Evolutionary conservation across 345 rosid genomes (phyloP), one percentile per base, ranked within the genome.

Genomic region (Nephelium lappaceum): DNA sequence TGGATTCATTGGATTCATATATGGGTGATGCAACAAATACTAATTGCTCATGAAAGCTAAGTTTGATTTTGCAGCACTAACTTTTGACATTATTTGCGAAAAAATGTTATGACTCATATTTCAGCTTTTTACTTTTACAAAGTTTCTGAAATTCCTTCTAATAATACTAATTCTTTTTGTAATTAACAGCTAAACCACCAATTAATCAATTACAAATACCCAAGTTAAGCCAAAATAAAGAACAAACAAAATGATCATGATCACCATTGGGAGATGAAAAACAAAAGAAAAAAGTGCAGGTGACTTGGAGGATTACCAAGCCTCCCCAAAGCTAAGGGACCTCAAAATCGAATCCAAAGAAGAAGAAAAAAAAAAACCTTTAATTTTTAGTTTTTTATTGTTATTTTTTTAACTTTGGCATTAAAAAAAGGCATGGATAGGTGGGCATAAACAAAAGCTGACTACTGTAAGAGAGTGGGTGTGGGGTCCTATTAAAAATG

Each of bases 271-370:
- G 4, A n/a, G 18, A 73, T 43, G 53, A 11, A 43, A 49, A 76
- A 55, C 19, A 16, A 11, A 5, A 16, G 5, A 55, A 2, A 69
- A 65, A 76, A 12, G 63, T 36, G 57, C 7, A 38, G 55, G 21
- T 76, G 85, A 24, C 81, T 76, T 57, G 62, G 73, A 69, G 75
- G 74, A 78, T 66, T 71, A 73, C 79, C 83, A 60, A 76, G 49
- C n/a, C 60, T 14, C 14, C 57, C 57, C 57, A 51, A 51, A 41
- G 43, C 43, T 8, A 45, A 53, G 18, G 62, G 72, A 62, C 27
- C 60, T 23, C 18, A 18, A 68, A 76, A 77, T 60, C 49, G 88
- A 86, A 86, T 81, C 86, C 85, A 49, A 80, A 25, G 81, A 71
- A 31, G 25, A 60, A 66, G 67, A 27, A 36, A 53, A 79, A 11